Evolutionary conservation across 441 rosid genomes (phyloP).

Genomic region (Melastoma candidum): DNA sequence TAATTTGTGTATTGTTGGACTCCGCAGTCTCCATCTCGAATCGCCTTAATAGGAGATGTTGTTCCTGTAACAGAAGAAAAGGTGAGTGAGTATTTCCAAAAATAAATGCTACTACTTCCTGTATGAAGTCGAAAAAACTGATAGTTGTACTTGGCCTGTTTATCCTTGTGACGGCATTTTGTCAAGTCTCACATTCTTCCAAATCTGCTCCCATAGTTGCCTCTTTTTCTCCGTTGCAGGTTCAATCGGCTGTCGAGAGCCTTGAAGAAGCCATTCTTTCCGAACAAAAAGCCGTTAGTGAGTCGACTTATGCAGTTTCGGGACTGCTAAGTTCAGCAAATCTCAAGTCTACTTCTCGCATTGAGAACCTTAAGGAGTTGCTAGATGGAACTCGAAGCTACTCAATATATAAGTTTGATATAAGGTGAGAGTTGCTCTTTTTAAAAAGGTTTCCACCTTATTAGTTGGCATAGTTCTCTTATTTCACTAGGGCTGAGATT

Average conservation of each 20-base stretch:
- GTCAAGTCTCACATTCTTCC: background rate
- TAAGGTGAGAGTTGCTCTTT: constrained; percentile 38
- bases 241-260: constrained; percentile 33
- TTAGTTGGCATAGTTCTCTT: too few species aligned
- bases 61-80: constrained; percentile 54
- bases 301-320: constrained; percentile 47
- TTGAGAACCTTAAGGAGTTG: constrained; percentile 53
- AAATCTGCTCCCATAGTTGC: background rate
- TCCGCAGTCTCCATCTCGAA: constrained; percentile 64
- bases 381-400: constrained; percentile 42
- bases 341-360: constrained; percentile 45
- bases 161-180: background rate
- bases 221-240: constrained; percentile 31
- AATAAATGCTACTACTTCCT: constrained; percentile 2
- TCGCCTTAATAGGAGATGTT: constrained; percentile 75
- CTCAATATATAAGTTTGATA: constrained; percentile 52
- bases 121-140: background rate
- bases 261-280: constrained; percentile 41
- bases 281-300: constrained; percentile 37
- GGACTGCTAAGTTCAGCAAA: constrained; percentile 61
- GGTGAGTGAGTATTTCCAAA: constrained; percentile 25
- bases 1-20: constrained; percentile 1
- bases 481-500: too few species aligned
- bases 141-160: too few species aligned
- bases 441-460: background rate